Evolutionary conservation across 2,329 filamentous ascomycete species (phyloP), one percentile per base, ranked within the genome.

Genomic region (Ophiostoma triangulosporum): DNA sequence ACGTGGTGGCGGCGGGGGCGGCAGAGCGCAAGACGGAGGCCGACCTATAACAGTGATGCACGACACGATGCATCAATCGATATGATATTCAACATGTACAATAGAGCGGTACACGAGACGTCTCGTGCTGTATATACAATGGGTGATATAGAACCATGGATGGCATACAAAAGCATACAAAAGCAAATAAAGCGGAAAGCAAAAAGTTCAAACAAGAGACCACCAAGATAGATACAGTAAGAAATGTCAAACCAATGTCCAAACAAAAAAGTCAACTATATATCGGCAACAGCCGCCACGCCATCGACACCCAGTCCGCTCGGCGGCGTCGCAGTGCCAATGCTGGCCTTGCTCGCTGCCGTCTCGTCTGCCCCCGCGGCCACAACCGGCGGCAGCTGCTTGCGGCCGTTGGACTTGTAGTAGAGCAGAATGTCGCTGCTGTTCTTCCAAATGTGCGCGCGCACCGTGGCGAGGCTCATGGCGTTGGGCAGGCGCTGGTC

Each of bases 401-500:
- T 91, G 63, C 80, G 81, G n/a, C 89, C 90, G 62, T 96, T 98
- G 51, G 86, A 77, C 64, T 90, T 94, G 74, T 98, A 98, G 63
- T 88, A 80, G 50, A 98, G 73, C 52, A 95, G 70, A 59, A 98
- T 86, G 68, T 98, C 93, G 62, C 86, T 90, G n/a, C 88, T 88
- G 43, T 87, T 88, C 62, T 94, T 88, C 93, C 93, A 98, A 52
- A 97, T 75, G 64, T 95, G 89, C 2, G 89, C 84, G 31, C 91
- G 83, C 43, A 98, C 81, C 0, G 90, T 96, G 4, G 89, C 88
- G n/a, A 98, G 78, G 33, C 86, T 97, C 84, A 95, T 96, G 31
- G 83, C 85, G 6, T 83, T 81, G 2, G 85, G 79, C 26, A 97
- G 73, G 55, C 85, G 67, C 77, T 89, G 86, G 53, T 90, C 86